Conservation (phyloP, 306 rosid genomes). For the Pyrus bretschneideri region DNA sequence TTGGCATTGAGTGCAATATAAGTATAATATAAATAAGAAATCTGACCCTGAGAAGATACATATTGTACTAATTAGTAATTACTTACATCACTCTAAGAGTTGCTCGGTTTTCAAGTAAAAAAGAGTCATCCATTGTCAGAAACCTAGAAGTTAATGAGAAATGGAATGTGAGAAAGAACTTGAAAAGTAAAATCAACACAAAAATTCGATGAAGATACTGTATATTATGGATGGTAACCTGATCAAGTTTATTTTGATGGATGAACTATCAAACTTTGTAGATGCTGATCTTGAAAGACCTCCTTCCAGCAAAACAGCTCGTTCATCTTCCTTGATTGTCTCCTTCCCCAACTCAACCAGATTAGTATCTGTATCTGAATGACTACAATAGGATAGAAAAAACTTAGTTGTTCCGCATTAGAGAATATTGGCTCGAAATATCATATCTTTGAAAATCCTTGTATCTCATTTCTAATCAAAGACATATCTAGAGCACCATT, state of each 20-base stretch:
- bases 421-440: neutral
- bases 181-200: constrained; percentile 8
- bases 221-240: constrained; percentile 43
- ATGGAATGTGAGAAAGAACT: constrained; percentile 25
- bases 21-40: constrained; percentile 8
- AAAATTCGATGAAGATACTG: constrained; percentile 14
- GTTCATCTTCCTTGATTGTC: constrained; percentile 71
- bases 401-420: constrained; percentile 14
- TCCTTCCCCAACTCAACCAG: constrained; percentile 86
- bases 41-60: constrained; percentile 4
- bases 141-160: constrained; percentile 48
- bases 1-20: constrained; percentile 11
- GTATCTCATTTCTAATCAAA: neutral
- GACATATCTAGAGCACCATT: neutral
- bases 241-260: constrained; percentile 71
- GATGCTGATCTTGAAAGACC: constrained; percentile 84
- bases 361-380: constrained; percentile 77
- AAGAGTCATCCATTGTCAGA: constrained; percentile 83
- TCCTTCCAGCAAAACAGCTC: constrained; percentile 78
- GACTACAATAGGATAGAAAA: constrained; percentile 45
- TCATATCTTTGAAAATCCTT: neutral
- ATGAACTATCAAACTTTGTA: constrained; percentile 46
- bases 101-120: constrained; percentile 77
- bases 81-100: constrained; percentile 91
- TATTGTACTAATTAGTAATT: neutral